Conservation (phyloP, 2,329 filamentous ascomycete genomes). For the Epichloe coenophiala region DNA sequence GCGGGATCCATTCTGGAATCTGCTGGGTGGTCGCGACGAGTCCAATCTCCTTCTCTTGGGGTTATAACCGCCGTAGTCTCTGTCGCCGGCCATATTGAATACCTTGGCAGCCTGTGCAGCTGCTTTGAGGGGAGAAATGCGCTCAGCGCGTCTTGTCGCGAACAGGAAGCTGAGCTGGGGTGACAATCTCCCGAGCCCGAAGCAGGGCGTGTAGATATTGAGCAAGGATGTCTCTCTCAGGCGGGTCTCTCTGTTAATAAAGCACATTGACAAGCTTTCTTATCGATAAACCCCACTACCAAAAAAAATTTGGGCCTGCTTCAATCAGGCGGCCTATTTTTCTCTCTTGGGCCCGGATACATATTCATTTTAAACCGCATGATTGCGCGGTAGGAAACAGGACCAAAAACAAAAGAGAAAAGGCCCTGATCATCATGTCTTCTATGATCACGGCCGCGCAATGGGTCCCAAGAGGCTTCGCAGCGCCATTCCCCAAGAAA, state of each 20-base stretch:
- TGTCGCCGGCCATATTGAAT: conserved; percentile 19
- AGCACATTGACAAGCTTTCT: conserved; percentile 7
- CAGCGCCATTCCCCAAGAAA: conserved; percentile 61
- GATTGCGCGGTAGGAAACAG: neutral
- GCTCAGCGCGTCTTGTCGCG: neutral
- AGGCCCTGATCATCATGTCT: conserved; percentile 32
- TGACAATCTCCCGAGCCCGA: neutral
- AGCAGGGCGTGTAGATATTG: conserved; percentile 6
- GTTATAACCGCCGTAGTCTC: conserved; percentile 24
- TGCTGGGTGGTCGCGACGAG: conserved; percentile 14
- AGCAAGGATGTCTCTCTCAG: neutral
- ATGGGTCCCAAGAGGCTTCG: conserved; percentile 66
- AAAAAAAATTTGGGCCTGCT: conserved; percentile 20
- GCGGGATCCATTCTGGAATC: conserved; percentile 20
- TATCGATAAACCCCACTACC: conserved; percentile 28
- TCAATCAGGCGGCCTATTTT: neutral
- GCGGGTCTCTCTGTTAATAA: too few species aligned
- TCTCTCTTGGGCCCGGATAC: neutral
- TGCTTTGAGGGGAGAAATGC: neutral
- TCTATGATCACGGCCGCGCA: conserved; percentile 67
- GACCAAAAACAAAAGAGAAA: neutral
- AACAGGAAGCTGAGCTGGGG: neutral
- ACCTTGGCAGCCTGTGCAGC: neutral
- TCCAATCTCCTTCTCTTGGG: conserved; percentile 26
- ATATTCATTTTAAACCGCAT: neutral